phyloP scores from a whole-genome alignment of 495 filamentous ascomycete species.

The Symbiotaphrina buchneri region DNA sequence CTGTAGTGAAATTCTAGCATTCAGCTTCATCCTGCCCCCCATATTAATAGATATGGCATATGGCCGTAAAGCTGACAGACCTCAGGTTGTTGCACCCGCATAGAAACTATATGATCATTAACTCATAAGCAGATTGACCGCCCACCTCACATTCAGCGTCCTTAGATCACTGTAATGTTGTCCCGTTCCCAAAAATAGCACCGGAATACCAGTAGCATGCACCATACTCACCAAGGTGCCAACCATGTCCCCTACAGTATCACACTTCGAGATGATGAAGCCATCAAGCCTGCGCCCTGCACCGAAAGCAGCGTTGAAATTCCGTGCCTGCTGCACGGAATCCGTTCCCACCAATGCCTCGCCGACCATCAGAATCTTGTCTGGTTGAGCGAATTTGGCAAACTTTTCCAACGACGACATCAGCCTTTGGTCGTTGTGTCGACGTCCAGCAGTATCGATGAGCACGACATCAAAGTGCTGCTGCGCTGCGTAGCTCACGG shows the following conservation, averaged over 20 bases:
- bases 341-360: constrained; percentile 93
- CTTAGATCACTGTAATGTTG: constrained; percentile 94
- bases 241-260: constrained; percentile 97
- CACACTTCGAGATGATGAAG: constrained; percentile 96
- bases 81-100: too few relatives aligned
- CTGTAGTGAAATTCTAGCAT: too few relatives aligned
- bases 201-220: constrained; percentile 87
- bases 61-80: too few relatives aligned
- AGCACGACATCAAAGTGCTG: constrained; percentile 79
- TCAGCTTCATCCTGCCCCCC: too few relatives aligned
- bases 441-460: constrained; percentile 85
- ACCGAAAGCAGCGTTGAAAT: constrained; percentile 88
- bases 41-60: too few relatives aligned
- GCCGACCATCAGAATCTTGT: constrained; percentile 98
- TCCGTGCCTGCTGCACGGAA: constrained; percentile 80
- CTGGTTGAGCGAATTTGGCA: constrained; percentile 79
- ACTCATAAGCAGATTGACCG: constrained; percentile 56
- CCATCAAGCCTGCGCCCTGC: constrained; percentile 54
- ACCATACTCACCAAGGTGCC: constrained; percentile 94
- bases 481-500: constrained; percentile 52
- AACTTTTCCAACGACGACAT: constrained; percentile 96
- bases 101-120: too few relatives aligned
- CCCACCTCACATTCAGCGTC: constrained; percentile 82
- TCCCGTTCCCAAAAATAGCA: constrained; percentile 82
- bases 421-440: constrained; percentile 85